A percentile compares a stretch with the other conserved stretches of the same genome.
Evolutionary conservation across 108 stramenopile genomes (phyloP).

Genomic region (Discostella pseudostelligera): DNA sequence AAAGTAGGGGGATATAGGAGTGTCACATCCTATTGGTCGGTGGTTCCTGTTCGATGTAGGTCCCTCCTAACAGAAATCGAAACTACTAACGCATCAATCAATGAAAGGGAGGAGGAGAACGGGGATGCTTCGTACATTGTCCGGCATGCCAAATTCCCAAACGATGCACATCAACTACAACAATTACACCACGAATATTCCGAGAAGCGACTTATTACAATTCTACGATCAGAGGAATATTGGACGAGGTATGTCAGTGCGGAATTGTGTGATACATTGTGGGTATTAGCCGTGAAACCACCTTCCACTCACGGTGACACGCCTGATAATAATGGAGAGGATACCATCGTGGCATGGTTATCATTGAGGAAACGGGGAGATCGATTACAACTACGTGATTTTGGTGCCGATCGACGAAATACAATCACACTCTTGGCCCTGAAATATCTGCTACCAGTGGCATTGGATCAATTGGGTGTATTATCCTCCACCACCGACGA

Average conservation of each 20-base stretch:
- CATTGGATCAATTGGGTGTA: conserved; percentile 20
- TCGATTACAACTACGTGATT: conserved; percentile 65
- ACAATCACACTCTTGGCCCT: conserved; percentile 20
- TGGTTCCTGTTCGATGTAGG: conserved; percentile 17
- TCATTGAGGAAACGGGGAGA: conserved; percentile 55
- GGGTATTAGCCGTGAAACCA: conserved; percentile 31
- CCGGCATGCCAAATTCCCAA: conserved; percentile 60
- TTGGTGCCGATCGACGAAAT: conserved; percentile 46
- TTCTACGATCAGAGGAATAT: conserved; percentile 56
- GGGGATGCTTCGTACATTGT: conserved; percentile 6
- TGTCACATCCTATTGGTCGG: conserved; percentile 54
- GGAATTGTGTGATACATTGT: conserved; percentile 56
- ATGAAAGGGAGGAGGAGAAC: background rate
- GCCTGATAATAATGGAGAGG: background rate
- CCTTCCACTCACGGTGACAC: background rate
- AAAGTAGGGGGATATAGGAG: conserved; percentile 49
- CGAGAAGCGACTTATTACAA: conserved; percentile 56
- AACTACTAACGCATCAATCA: too few relatives aligned
- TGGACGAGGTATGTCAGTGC: conserved; percentile 67
- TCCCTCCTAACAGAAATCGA: background rate
- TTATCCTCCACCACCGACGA: background rate
- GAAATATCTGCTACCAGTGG: conserved; percentile 11
- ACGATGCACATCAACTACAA: conserved; percentile 49
- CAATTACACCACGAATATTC: conserved; percentile 57
- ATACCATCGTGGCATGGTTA: conserved; percentile 57